Evolutionary conservation across 495 filamentous ascomycete genomes (phyloP), one percentile per base, ranked within the genome.

Genomic region (Hypoxylon trugodes): DNA sequence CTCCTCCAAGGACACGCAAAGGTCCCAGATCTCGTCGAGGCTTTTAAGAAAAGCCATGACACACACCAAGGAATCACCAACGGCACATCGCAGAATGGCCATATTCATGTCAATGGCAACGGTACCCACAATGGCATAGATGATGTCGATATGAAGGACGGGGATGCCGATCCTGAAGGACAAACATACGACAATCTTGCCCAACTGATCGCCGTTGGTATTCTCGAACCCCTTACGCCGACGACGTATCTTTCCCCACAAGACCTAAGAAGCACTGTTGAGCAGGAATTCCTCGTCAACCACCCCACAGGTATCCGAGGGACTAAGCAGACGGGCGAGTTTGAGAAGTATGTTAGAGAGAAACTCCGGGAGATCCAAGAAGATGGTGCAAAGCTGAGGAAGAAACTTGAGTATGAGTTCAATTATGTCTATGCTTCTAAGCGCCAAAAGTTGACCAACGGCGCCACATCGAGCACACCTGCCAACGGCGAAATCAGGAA

Each of bases 1-100:
- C 76, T 96, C 25, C 79, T 86, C 30, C 82, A 90, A 16, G 95
- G 95, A 5, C 90, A 96, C 73, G 87, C 87, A 2, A 84, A 86
- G 60, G 81, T 97, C 32, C 78, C 77, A 13, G 87, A 96, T 62
- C 82, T 98, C 13, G 73, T 84, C 42, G 77, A 77, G n/a, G 70
- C 72, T 4, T 72, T 76, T 43, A 61, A 74, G 40, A 62, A 69
- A 1, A 76, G 76, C 43, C 69, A 76, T 21, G 65, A 74, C 22
- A 68, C 68, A 6, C 72, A 66, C 24, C 54, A 70, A 46, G 69
- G 71, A 2, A 21, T 16, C 12, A 10, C n/a, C 41, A 62, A 67
- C 16, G 64, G 58, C 19, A 25, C 37, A 42, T 48, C 52, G 21
- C 52, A 62, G n/a, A 59, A 62, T 35, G 58, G 52, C 26, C 50